These are phyloP conservation scores for Fraxinus quadrangulata DNA, from an alignment of 257 asterid genomes.

Conservation along the genomic window DNA sequence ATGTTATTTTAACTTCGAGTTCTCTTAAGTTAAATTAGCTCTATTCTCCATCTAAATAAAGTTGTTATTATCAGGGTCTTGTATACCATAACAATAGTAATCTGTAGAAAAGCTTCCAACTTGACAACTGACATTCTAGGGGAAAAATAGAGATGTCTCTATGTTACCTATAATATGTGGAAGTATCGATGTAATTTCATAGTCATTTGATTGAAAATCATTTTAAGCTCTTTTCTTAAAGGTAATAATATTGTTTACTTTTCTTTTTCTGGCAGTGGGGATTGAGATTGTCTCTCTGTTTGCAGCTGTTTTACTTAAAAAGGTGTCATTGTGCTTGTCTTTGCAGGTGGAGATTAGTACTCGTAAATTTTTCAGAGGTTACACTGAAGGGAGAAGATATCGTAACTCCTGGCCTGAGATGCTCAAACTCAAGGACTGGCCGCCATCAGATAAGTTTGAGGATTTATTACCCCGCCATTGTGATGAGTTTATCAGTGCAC, in stretches of 20 bases:
- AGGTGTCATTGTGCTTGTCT: neutral
- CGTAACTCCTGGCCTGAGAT: slow-evolving; percentile 88
- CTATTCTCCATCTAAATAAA: neutral
- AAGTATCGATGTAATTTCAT: too few species aligned
- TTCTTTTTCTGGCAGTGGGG: neutral
- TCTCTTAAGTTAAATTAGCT: neutral
- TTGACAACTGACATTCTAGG: neutral
- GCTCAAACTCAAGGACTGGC: slow-evolving; percentile 98
- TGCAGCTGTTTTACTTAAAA: slow-evolving; percentile 24
- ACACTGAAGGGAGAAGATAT: slow-evolving; percentile 70
- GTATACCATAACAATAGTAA: neutral
- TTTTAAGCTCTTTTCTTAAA: neutral
- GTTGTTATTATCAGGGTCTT: neutral
- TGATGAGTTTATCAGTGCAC: slow-evolving; percentile 80
- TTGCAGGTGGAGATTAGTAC: slow-evolving; percentile 74
- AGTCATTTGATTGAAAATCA: neutral
- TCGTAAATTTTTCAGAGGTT: slow-evolving; percentile 74
- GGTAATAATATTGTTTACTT: neutral
- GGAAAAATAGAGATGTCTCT: too few species aligned
- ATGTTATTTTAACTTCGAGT: neutral
- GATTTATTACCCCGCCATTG: slow-evolving; percentile 89
- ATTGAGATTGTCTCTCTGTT: neutral
- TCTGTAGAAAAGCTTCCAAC: neutral
- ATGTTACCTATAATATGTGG: too few species aligned
- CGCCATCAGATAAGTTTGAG: slow-evolving; percentile 91